Evolutionary conservation across 768 basidiomycete genomes (phyloP).

Genomic region (Hemileccinum impolitum): DNA sequence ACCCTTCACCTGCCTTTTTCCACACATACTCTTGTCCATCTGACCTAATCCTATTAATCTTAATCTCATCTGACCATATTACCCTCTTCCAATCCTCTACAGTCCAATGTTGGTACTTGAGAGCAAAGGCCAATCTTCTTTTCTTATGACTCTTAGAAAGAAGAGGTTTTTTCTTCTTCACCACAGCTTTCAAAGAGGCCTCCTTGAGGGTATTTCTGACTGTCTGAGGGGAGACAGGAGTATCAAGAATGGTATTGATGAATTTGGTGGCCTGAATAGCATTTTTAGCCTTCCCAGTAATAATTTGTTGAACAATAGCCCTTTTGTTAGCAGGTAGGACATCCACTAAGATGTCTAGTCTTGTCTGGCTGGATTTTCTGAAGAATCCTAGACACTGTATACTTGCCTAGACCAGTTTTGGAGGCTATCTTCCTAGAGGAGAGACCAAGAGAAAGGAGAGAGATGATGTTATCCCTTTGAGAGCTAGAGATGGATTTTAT

Average conservation of each 20-base stretch:
- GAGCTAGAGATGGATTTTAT: neutral
- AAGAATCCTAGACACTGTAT: neutral
- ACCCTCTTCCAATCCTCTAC: neutral
- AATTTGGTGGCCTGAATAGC: neutral
- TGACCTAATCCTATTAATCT: neutral
- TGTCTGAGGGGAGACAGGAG: slow-evolving; percentile 8
- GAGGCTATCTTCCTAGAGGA: neutral
- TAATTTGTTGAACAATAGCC: slow-evolving; percentile 21
- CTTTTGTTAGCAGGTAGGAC: slow-evolving; percentile 8
- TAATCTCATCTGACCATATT: neutral
- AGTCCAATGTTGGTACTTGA: neutral
- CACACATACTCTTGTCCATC: no score
- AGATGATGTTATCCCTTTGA: neutral
- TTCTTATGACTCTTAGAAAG: neutral
- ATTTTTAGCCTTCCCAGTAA: slow-evolving; percentile 19
- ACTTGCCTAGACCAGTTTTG: slow-evolving; percentile 7
- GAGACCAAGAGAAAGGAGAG: neutral
- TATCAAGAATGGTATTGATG: neutral
- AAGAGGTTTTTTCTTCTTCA: slow-evolving; percentile 15
- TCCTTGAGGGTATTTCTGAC: slow-evolving; percentile 20
- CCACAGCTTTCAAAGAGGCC: slow-evolving; percentile 11
- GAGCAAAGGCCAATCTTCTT: neutral
- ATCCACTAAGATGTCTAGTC: neutral
- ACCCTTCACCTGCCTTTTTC: no score
- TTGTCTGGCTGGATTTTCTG: neutral